Base-by-base conservation (phyloP, 2,329 filamentous ascomycete genomes). In the Colletotrichum agaves region DNA sequence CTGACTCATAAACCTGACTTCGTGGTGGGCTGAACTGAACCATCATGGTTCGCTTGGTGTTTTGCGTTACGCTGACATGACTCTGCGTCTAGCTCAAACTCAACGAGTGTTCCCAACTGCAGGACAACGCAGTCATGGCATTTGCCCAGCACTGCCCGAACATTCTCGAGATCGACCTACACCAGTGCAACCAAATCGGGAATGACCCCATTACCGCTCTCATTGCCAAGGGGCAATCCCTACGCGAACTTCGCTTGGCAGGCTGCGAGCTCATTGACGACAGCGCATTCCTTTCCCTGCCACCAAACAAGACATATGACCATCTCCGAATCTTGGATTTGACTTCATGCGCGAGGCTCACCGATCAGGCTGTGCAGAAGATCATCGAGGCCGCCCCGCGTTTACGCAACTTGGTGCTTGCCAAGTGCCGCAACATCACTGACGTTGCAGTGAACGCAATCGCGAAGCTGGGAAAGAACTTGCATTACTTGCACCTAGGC, bases 401-500 rank as follows among this genome's bases (percentile, higher is more conserved):
- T 11, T 85, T 99, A 59, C 91, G 96, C 60, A 98, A 98, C 75
- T 84, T 99, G 3, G 94, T 99, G 5, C 86, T 99, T 15, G 93
- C 94, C 71, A 99, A 99, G 81, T 99, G 96, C 79, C 89, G 92
- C 71, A 91, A 94, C 74, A 93, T 99, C 74, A 98, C 96, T 2
- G 95, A 99, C 79, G 87, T 88, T 52, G 91, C 95, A 8, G 94
- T 99, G 8, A 85, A 91, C 73, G 91, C 94, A 63, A 98, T 99
- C 71, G 91, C 94, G 63, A 91, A 88, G 73, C 86, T 99, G 4
- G 94, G 94, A 70, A 98, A 98, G 83, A 99, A 98, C 74, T 82
- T 99, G 61, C 96, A 99, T 78, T 98, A 97, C 77, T 91, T 99
- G 59, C 96, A 99, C 75, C 85, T 99, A 2, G 96, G 96, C 10